Evolutionary conservation across 1,284 basidiomycete species (phyloP).

Genomic region (Heterobasidion parviporum): DNA sequence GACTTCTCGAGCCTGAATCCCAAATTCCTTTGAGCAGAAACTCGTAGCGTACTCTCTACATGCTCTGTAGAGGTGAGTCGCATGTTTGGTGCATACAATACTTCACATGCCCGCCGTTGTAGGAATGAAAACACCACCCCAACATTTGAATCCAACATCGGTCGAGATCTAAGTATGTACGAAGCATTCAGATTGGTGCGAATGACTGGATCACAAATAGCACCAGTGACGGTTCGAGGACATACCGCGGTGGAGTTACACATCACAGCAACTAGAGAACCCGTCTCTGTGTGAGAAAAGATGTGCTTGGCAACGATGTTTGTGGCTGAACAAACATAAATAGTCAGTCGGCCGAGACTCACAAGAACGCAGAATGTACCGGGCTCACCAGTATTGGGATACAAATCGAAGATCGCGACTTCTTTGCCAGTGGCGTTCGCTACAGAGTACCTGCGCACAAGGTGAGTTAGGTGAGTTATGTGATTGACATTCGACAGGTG

Average conservation of each 20-base stretch:
- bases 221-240: neutral
- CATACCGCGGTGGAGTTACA: constrained; percentile 44
- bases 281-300: constrained; percentile 34
- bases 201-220: too few relatives aligned
- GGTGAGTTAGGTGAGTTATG: neutral
- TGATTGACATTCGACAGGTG: too few relatives aligned
- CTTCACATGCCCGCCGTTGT: constrained; percentile 14
- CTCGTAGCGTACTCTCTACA: too few relatives aligned
- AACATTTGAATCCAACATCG: constrained; percentile 49
- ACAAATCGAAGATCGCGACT: constrained; percentile 49
- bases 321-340: constrained; percentile 21
- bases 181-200: neutral
- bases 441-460: constrained; percentile 30
- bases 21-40: too few relatives aligned
- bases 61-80: too few relatives aligned
- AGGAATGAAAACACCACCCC: constrained; percentile 37
- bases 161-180: constrained; percentile 29
- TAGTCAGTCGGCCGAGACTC: neutral
- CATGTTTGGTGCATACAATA: neutral
- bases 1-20: too few relatives aligned
- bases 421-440: constrained; percentile 48
- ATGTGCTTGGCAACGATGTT: constrained; percentile 44
- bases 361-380: neutral
- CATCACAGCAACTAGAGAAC: constrained; percentile 38
- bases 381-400: constrained; percentile 37